Base-by-base conservation (phyloP, 2,329 filamentous ascomycete genomes). In the Pseudogymnoascus pannorum region DNA sequence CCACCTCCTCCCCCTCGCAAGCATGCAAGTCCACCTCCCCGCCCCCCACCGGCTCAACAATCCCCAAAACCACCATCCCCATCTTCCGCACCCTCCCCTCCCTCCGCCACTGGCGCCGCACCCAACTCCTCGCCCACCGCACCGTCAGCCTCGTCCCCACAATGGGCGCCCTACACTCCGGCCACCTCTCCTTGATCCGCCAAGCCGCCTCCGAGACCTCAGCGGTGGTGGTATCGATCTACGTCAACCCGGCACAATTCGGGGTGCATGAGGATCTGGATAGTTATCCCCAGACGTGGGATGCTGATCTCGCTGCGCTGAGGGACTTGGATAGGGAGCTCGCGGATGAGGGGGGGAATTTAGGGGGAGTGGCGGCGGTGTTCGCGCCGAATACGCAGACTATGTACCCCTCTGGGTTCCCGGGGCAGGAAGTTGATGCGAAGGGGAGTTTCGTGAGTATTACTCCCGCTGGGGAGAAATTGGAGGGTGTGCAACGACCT, bases 161-260 rank as follows among this genome's bases (percentile, higher is more conserved):
- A 31, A 97, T 99, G 94, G 94, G 94, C 65, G 94, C 94, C 58
- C 82, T 99, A n/a, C 94, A 99, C 75, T 83, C 86, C 61, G 94
- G 94, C 40, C 94, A 99, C 75, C 76, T 96, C 59, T 89, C 89
- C 3, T 82, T 99, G 20, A 88, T 96, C 69, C 88, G 91, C 63
- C 83, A 87, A 68, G 94, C 94, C 2, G 92, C 92, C 1, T 79
- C 81, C 57, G 91, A 96, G 69, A 94, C 92, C 76, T 88, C 89
- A 66, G 84, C 92, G 68, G 89, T 97, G 61, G 87, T 97, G 64
- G 89, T 99, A 61, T 92, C 88, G 72, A 87, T 97, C 68, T 99
- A 93, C 74, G 89, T 99, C 70, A 99, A 99, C 74, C 94, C 94
- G 3, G 94, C 94, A 1, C 94, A 99, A 75, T 99, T 99, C 72